Evolutionary conservation across 495 filamentous ascomycete species (phyloP).

Genomic region (Xylaria castorea): DNA sequence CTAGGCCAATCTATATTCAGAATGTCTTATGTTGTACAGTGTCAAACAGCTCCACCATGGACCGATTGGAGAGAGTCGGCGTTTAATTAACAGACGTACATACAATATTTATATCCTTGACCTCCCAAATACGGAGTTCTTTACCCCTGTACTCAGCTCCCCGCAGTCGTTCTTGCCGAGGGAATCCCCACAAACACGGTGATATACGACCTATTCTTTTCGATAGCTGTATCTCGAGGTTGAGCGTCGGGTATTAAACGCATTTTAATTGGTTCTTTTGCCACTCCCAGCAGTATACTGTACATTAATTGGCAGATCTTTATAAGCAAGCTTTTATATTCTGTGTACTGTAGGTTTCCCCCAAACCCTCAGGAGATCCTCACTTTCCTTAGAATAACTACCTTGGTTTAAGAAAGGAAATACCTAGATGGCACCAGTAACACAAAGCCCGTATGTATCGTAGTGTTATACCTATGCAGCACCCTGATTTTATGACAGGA

Average conservation of each 20-base stretch:
- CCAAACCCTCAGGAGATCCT: background rate
- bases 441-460: too few relatives aligned
- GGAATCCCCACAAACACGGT: background rate
- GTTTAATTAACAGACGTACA: background rate
- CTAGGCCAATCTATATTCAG: background rate
- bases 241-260: too few relatives aligned
- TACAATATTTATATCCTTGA: background rate
- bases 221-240: background rate
- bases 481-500: background rate
- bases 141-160: slow-evolving; percentile 3
- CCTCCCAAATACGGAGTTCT: slow-evolving; percentile 5
- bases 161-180: background rate
- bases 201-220: background rate
- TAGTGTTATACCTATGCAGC: too few relatives aligned
- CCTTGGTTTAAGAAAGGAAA: background rate
- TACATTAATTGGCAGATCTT: too few relatives aligned
- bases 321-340: background rate
- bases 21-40: background rate
- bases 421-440: background rate
- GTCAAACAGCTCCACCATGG: background rate
- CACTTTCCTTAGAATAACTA: background rate
- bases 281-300: background rate
- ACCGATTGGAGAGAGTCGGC: background rate
- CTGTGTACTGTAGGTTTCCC: background rate
- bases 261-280: background rate